Conservation (phyloP, 371 early-diverging fungal species). For the Encephalitozoon cuniculi region DNA sequence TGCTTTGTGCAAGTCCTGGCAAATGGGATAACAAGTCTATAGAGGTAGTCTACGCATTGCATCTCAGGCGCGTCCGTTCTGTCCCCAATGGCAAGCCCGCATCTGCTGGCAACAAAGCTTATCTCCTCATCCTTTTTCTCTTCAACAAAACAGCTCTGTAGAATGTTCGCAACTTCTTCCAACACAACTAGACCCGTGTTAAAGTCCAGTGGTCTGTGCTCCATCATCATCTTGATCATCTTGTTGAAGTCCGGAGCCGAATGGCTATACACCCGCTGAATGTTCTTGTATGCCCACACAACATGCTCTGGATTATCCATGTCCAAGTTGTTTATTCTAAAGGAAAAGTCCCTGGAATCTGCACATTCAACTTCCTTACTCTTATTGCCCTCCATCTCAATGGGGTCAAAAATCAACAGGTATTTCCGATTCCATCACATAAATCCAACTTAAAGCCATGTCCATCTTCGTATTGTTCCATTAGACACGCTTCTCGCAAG, state of each 20-base stretch:
- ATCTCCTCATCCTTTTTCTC: not conserved
- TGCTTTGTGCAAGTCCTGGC: slow-evolving; percentile 18
- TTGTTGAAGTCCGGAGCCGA: not conserved
- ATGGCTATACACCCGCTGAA: not conserved
- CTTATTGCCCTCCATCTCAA: not conserved
- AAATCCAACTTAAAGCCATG: not conserved
- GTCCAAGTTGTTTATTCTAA: not conserved
- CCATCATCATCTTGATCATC: not conserved
- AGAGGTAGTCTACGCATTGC: not conserved
- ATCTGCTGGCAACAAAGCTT: not conserved
- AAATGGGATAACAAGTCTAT: slow-evolving; percentile 19
- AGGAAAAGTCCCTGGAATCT: not conserved
- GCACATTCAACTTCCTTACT: not conserved
- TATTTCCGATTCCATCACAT: not conserved
- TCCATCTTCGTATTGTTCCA: not conserved
- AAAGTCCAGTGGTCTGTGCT: not conserved
- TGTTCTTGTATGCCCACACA: slow-evolving; percentile 27
- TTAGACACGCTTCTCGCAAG: not conserved
- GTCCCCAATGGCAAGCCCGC: not conserved
- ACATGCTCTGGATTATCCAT: not conserved
- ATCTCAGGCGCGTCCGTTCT: not conserved
- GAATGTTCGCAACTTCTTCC: not conserved
- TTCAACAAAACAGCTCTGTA: not conserved
- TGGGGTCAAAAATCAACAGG: not conserved
- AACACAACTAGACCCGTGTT: not conserved